A percentile compares a stretch with the other conserved stretches of the same genome.
Conservation (phyloP, 345 rosid genomes). For the Clausena lansium region DNA sequence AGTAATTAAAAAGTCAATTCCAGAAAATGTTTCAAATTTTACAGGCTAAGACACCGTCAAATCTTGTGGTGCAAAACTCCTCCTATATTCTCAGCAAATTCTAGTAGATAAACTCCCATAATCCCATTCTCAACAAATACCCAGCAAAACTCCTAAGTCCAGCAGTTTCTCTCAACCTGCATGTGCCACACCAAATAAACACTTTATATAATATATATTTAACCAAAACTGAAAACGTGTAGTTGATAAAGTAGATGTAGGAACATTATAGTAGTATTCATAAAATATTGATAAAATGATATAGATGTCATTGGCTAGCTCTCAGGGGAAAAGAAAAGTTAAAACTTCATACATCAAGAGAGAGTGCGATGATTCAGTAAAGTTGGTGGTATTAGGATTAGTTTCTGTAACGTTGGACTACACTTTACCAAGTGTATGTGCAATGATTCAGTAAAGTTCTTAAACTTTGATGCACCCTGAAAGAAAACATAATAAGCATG, state of each 20-base stretch:
- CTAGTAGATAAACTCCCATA: no score
- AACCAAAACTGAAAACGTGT: not conserved
- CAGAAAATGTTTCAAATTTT: no score
- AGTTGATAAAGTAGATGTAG: not conserved
- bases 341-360: conserved; percentile 57
- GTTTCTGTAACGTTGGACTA: conserved; percentile 74
- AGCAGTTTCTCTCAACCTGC: no score
- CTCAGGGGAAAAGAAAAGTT: conserved; percentile 20
- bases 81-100: no score
- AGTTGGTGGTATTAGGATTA: no score
- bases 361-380: no score
- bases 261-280: not conserved
- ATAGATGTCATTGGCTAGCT: not conserved
- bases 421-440: conserved; percentile 85
- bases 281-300: not conserved
- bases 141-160: no score
- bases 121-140: no score
- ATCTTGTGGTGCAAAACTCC: no score
- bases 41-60: no score
- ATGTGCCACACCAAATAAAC: no score
- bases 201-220: not conserved
- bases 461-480: conserved; percentile 78
- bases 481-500: conserved; percentile 5
- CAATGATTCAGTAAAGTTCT: conserved; percentile 72
- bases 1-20: no score